phyloP scores from a whole-genome alignment of 2,329 filamentous ascomycete genomes.

The Hypoxylon sp. region DNA sequence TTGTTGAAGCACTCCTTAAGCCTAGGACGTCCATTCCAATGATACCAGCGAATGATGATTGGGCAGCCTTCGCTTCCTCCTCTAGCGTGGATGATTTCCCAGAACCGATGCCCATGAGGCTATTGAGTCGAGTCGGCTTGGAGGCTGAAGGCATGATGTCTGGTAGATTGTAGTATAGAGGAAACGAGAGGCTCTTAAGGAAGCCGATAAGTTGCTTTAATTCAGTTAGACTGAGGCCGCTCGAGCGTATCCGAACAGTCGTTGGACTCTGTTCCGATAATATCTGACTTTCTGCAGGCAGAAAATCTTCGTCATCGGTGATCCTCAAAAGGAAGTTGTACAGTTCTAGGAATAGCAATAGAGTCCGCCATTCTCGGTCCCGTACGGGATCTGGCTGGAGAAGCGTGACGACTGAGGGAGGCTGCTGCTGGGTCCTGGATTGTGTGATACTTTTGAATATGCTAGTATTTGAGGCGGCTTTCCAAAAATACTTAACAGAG shows the following conservation, averaged over 20 bases:
- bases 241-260: conserved; percentile 68
- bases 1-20: conserved; percentile 84
- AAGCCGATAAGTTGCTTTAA: conserved; percentile 84
- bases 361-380: conserved; percentile 86
- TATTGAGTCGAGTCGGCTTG: conserved; percentile 44
- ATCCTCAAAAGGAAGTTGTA: conserved; percentile 94
- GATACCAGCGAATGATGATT: conserved; percentile 60
- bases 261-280: conserved; percentile 58
- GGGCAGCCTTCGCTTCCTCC: conserved; percentile 30
- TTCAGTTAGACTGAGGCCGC: conserved; percentile 79
- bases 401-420: conserved; percentile 46
- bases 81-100: conserved; percentile 28
- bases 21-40: conserved; percentile 83
- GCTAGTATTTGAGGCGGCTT: conserved; percentile 65
- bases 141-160: conserved; percentile 64
- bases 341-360: conserved; percentile 91
- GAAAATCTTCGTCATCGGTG: conserved; percentile 97
- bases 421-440: conserved; percentile 52
- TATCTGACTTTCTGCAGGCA: conserved; percentile 69
- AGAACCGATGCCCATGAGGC: conserved; percentile 44
- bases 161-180: conserved; percentile 85
- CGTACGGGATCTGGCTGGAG: conserved; percentile 55
- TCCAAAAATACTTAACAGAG: conserved; percentile 89
- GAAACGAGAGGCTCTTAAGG: conserved; percentile 91
- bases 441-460: conserved; percentile 57